These are phyloP conservation scores for Ottelia alismoides DNA, from an alignment of 106 monocot species.

Conservation along the genomic window DNA sequence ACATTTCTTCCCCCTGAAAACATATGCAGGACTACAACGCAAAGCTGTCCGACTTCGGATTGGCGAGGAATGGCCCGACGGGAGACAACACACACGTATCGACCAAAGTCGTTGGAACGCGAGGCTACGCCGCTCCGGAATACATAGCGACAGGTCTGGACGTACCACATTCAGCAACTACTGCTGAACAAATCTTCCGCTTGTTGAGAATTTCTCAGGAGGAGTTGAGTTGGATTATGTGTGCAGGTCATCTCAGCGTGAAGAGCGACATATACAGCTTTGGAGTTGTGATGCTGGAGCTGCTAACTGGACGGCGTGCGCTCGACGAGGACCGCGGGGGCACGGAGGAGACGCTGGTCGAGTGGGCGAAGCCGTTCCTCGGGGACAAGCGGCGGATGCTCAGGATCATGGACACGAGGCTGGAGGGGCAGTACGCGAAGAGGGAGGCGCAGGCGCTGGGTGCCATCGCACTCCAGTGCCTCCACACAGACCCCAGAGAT, in stretches of 20 bases:
- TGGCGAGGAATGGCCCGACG: slow-evolving; percentile 65
- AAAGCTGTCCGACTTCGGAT: slow-evolving; percentile 79
- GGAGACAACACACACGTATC: no score
- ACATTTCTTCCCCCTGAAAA: no score
- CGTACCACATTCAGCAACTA: neutral
- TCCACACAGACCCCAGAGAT: slow-evolving; percentile 40
- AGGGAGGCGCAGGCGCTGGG: slow-evolving; percentile 52
- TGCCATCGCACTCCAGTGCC: slow-evolving; percentile 39
- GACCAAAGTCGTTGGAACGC: no score
- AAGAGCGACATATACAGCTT: no score
- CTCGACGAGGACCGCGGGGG: slow-evolving; percentile 38
- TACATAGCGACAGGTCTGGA: slow-evolving; percentile 59
- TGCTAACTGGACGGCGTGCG: slow-evolving; percentile 51
- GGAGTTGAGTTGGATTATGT: neutral
- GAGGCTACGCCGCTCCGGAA: no score
- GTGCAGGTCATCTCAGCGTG: no score
- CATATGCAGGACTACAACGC: slow-evolving; percentile 58
- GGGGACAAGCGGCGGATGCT: slow-evolving; percentile 38
- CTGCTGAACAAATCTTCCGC: neutral
- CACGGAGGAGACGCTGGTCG: slow-evolving; percentile 40
- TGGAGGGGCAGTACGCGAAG: slow-evolving; percentile 74
- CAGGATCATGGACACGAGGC: slow-evolving; percentile 76
- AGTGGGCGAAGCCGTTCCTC: slow-evolving; percentile 69
- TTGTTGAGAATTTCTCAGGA: neutral
- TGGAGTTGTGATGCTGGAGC: no score